Percentiles rank a stretch among this genome's conserved stretches.
Conservation (phyloP, 176 grass and related monocot species). For the Lolium perenne region DNA sequence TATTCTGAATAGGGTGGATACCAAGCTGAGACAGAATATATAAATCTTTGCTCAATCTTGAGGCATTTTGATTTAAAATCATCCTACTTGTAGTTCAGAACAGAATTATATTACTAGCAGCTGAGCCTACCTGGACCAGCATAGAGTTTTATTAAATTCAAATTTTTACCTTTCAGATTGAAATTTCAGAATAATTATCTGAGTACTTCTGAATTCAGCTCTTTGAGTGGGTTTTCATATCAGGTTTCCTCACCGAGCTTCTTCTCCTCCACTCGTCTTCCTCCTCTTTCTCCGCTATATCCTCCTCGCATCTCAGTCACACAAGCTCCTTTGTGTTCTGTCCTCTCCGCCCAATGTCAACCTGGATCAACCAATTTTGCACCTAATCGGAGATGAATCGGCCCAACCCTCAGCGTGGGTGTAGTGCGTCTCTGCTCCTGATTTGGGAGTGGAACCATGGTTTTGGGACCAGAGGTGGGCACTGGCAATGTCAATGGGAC, state of each 20-base stretch:
- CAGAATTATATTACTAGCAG: not conserved
- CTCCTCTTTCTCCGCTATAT: not conserved
- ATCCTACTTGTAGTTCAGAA: not conserved
- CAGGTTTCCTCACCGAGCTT: not conserved
- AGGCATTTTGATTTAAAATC: conserved; percentile 1
- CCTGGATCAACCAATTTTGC: conserved; percentile 7
- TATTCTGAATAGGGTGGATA: conserved; percentile 13
- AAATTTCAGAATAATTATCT: not conserved
- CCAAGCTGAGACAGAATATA: not conserved
- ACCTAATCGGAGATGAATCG: not conserved
- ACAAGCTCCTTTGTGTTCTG: not conserved
- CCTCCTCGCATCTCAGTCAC: not conserved
- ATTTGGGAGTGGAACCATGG: not conserved
- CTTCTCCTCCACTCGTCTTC: not conserved
- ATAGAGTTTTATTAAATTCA: not conserved
- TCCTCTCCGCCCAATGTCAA: not conserved
- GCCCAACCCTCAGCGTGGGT: not conserved
- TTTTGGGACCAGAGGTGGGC: not conserved
- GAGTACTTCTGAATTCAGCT: not conserved
- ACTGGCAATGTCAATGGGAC: not conserved
- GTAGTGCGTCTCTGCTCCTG: not conserved
- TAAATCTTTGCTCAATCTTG: not conserved
- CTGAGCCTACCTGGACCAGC: not conserved
- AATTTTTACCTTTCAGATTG: not conserved
- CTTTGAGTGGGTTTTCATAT: conserved; percentile 9